Evolutionary conservation across 805 yeast genomes (phyloP), one percentile per base, ranked within the genome.

Genomic region (Spathaspora sp.): DNA sequence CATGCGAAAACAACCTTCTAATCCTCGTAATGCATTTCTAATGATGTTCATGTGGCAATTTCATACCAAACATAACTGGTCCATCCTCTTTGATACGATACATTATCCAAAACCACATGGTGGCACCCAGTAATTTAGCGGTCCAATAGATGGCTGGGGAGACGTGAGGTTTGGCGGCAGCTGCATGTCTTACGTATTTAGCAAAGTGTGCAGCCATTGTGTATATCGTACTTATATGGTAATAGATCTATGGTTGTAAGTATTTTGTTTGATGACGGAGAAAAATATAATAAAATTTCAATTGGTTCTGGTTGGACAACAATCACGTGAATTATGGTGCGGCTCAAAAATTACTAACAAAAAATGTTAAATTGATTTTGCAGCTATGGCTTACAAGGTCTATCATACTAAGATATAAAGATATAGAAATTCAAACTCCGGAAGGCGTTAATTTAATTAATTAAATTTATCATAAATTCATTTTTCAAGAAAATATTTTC

Each of bases 51-150:
- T 70, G 70, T 42, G 75, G 75, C 57, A 67, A 64, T 56, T 69
- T 69, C 50, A 63, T 63, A 29, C 73, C 86, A 56, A 77, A 71
- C 80, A 84, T 81, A 38, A 80, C 82, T 61, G 80, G 76, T 58
- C 83, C 84, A 60, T 84, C 93, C 65, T 87, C 84, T 70, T 86
- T 84, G 44, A 87, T 76, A 67, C 96, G 78, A 77, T 87, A 89
- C 63, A 89, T 77, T 55, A 89, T 79, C 88, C 93, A 89, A 70
- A 88, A 89, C 88, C 94, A 87, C 89, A 87, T 85, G 49, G 91
- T 78, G 40, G 93, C 96, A 10, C 96, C 96, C 43, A 89, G 76
- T 18, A 78, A 66, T 60, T 86, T 85, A 45, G 89, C 79, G 18
- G 85, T 77, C 68, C 82, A 75, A 52, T 80, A 77, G 61, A 85